Conservation (phyloP, 2,329 filamentous ascomycete genomes). For the Calonectria montana region DNA sequence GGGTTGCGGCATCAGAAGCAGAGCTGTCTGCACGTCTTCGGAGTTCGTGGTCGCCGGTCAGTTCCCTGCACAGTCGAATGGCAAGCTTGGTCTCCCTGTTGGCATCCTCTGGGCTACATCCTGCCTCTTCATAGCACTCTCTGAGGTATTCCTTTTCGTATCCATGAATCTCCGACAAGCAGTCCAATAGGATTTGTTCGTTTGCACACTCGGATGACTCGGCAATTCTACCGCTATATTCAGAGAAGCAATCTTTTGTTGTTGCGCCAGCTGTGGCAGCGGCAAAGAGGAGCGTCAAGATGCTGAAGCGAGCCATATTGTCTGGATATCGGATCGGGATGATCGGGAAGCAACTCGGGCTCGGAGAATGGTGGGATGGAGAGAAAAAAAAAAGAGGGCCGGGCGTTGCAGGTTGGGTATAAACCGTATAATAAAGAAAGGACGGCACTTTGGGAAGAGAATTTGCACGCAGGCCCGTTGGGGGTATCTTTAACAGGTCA, state of each 20-base stretch:
- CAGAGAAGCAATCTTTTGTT: background rate
- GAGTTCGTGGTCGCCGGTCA: background rate
- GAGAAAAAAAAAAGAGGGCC: background rate
- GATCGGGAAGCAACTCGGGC: constrained; percentile 1
- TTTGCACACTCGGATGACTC: background rate
- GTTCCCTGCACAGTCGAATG: background rate
- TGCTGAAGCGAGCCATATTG: background rate
- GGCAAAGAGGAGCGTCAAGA: background rate
- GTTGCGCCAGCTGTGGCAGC: background rate
- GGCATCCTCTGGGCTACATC: background rate
- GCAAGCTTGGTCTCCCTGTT: background rate
- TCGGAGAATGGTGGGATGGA: background rate
- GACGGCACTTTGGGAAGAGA: background rate
- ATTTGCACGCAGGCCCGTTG: background rate
- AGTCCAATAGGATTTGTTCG: background rate
- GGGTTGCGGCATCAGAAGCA: background rate
- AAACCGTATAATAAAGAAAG: background rate
- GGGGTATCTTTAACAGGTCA: background rate
- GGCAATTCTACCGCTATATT: background rate
- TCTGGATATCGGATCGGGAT: background rate
- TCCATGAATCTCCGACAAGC: background rate
- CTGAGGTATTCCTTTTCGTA: background rate
- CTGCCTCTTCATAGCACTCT: background rate
- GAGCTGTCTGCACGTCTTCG: background rate
- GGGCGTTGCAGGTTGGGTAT: background rate